Conservation (phyloP, 176 grass and related monocot genomes). For the Juncus inflexus region DNA sequence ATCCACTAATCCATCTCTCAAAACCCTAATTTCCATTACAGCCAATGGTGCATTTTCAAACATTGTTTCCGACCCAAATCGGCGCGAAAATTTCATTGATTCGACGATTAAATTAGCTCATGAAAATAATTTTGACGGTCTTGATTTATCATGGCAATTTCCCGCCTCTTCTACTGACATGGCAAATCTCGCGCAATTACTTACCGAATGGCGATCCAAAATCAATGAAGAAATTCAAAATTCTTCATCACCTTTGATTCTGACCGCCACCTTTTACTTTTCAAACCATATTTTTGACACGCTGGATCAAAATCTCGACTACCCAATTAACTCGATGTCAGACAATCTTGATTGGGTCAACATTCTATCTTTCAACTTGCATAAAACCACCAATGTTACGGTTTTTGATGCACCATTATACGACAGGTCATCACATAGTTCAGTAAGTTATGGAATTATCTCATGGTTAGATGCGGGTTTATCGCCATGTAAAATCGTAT, state of each 20-base stretch:
- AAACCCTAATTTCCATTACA: slow-evolving; percentile 41
- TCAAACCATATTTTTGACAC: slow-evolving; percentile 63
- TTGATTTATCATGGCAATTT: slow-evolving; percentile 65
- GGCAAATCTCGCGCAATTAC: slow-evolving; percentile 43
- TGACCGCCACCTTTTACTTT: slow-evolving; percentile 60
- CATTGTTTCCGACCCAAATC: slow-evolving; percentile 37
- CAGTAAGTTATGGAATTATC: slow-evolving; percentile 55
- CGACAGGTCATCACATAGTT: slow-evolving; percentile 61
- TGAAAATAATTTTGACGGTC: slow-evolving; percentile 53
- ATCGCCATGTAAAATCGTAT: slow-evolving; percentile 58
- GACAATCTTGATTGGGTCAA: slow-evolving; percentile 56
- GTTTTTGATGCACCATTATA: slow-evolving; percentile 48
- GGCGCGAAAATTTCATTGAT: slow-evolving; percentile 43
- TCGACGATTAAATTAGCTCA: slow-evolving; percentile 44
- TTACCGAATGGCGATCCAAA: slow-evolving; percentile 48
- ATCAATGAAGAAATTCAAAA: slow-evolving; percentile 40
- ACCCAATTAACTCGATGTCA: slow-evolving; percentile 48
- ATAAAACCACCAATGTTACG: slow-evolving; percentile 43
- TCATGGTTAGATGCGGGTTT: slow-evolving; percentile 76
- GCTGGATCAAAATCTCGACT: slow-evolving; percentile 44
- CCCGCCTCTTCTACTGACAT: slow-evolving; percentile 44
- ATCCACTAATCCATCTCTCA: slow-evolving; percentile 37
- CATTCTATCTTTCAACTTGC: slow-evolving; percentile 47
- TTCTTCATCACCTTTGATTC: slow-evolving; percentile 38
- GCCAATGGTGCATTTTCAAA: slow-evolving; percentile 50